Conservation (phyloP, 116 monocot genomes). For the Thalassia testudinum region DNA sequence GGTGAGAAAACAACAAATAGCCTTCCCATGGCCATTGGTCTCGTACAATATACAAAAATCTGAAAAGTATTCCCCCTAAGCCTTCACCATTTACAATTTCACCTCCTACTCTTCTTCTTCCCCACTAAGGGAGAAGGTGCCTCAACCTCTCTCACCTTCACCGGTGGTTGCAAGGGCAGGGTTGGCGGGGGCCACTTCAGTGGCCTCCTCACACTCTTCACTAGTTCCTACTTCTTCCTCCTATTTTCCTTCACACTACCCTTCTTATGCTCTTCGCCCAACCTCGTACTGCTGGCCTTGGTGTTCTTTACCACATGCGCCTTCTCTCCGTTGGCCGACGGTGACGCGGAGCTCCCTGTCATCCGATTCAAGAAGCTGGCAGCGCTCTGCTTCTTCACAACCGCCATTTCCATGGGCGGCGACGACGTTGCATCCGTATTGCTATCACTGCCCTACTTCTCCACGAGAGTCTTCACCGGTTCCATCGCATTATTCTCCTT, state of each 20-base stretch:
- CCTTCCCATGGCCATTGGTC: no score
- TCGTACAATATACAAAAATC: no score
- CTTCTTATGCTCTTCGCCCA: constrained; percentile 15
- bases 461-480: constrained; percentile 1
- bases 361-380: constrained; percentile 47
- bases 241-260: constrained; percentile 5
- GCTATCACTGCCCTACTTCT: constrained; percentile 4
- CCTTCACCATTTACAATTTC: no score
- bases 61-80: no score
- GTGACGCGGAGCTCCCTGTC: constrained; percentile 16
- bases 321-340: constrained; percentile 5
- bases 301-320: background rate
- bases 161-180: constrained; percentile 12
- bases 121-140: no score
- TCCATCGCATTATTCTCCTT: background rate
- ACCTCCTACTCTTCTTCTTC: no score
- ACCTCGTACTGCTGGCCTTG: constrained; percentile 2
- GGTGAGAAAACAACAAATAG: no score
- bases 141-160: constrained; percentile 14
- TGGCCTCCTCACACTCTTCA: constrained; percentile 47
- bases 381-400: constrained; percentile 41
- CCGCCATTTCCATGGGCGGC: background rate
- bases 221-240: constrained; percentile 16
- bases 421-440: background rate
- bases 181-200: constrained; percentile 32